Base-by-base conservation (phyloP, 1,139 yeast genomes). In the Hanseniaspora uvarum region DNA sequence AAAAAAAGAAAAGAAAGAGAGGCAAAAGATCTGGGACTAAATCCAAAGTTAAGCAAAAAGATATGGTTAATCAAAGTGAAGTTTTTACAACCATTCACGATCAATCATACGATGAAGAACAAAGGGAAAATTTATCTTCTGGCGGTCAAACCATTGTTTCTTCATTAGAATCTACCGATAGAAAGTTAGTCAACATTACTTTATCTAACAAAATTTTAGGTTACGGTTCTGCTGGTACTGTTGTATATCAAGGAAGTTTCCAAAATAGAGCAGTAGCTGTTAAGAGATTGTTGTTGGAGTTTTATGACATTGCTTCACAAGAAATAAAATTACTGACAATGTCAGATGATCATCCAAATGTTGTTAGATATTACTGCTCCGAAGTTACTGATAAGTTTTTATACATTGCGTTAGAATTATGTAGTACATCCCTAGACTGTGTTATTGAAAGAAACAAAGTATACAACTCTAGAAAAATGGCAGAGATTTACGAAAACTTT, bases 331-430 rank as follows among this genome's bases (percentile, higher is more conserved):
- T 89, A 24, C 70, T 92, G 43, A 95, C 92, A 58, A 96, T 89
- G 65, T 86, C 95, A 68, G 99, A 92, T 63, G 96, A 88, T 65
- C 97, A 92, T 66, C 94, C 96, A 1, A 94, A 92, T 65, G 97
- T 92, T 16, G 80, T 94, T 21, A 73, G 98, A 55, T 92, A 92
- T 65, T 92, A 81, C 65, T 92, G 96, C 68, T 88, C 95, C 26
- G 94, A 92, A 65, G 81, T 85, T 45, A 83, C 86, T 41, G 95
- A 87, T 57, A 80, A 84, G 63, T 92, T 92, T 64, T 70, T 92
- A 56, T 92, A 87, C 68, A 92, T 92, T 70, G 98, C 98, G 0
- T 71, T 92, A 57, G 99, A 92, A 65, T 73, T 89, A 37, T 92
- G 98, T 68, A 78, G 83, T 24, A 92, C 96, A 12, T 84, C 95